These are phyloP conservation scores for Picea glauca DNA, from an alignment of 75 land plant species.

Conservation along the genomic window DNA sequence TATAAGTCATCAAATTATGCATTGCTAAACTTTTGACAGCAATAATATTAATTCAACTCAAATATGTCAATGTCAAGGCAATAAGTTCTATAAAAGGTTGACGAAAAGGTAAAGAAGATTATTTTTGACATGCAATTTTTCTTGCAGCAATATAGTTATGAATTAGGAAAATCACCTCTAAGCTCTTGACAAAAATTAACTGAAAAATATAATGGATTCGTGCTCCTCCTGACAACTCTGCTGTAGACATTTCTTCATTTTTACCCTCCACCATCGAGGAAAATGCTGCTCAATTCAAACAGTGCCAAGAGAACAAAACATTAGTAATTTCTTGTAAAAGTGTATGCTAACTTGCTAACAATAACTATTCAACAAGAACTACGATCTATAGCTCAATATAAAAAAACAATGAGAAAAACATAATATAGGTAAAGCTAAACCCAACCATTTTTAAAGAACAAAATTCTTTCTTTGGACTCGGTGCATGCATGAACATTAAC, in stretches of 20 bases:
- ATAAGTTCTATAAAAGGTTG: neutral
- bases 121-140: neutral
- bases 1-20: neutral
- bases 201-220: conserved; percentile 94
- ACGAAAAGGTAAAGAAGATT: neutral
- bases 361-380: neutral
- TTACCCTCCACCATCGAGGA: conserved; percentile 88
- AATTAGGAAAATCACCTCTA: conserved; percentile 62
- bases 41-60: neutral
- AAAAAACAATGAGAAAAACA: too few species aligned
- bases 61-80: neutral
- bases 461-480: too few species aligned
- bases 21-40: neutral
- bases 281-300: conserved; percentile 51
- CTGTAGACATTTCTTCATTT: conserved; percentile 88
- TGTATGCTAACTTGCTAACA: neutral
- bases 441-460: too few species aligned
- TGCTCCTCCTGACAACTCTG: conserved; percentile 96
- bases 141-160: neutral
- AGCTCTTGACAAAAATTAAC: conserved; percentile 82
- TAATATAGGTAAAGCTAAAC: too few species aligned
- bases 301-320: neutral
- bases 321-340: neutral
- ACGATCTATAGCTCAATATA: neutral
- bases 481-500: too few species aligned